Evolutionary conservation across 805 yeast genomes (phyloP), one percentile per base, ranked within the genome.

Genomic region (Teunomyces panamensis): DNA sequence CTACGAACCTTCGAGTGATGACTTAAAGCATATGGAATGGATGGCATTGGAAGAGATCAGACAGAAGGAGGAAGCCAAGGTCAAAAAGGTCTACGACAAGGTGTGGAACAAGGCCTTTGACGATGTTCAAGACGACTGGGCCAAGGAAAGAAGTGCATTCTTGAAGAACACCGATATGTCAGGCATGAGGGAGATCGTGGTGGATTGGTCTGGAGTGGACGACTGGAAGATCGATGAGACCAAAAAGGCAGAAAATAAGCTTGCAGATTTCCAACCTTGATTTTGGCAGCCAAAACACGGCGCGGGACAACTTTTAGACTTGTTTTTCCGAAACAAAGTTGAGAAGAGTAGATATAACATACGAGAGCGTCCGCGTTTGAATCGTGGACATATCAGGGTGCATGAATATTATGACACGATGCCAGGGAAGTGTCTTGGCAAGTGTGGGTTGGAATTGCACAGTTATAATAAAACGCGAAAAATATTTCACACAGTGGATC

Each of bases 1-100:
- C 54, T 92, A 92, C 68, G 98, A 92, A 73, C 98, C 98, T 24
- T 86, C 96, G 14, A 81, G 85, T 24, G 97, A 91, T 65, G 98
- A 92, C 73, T 75, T 91, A 65, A 79, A 81, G 63, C 87, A 85
- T 58, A 79, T 87, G 91, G 91, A 85, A 59, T 85, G 91, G 91
- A 81, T 87, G 87, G 92, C 90, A 1, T 78, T 83, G 60, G 92
- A 86, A 65, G 94, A 87, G 61, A 73, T 78, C 27, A 76, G 89
- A 55, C 78, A 75, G 56, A 69, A 75, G 51, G 87, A 83, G 60
- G 84, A 83, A 58, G 80, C 79, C 41, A 80, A 79, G 63, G 72
- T 83, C 49, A 80, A 78, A 64, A 81, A 79, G 55, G 80, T 83
- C 30, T 87, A 84, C 67, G 79, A 84, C 54, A 80, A 78, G 58